phyloP scores from a whole-genome alignment of 2,329 filamentous ascomycete species.

The Botrytis aclada region DNA sequence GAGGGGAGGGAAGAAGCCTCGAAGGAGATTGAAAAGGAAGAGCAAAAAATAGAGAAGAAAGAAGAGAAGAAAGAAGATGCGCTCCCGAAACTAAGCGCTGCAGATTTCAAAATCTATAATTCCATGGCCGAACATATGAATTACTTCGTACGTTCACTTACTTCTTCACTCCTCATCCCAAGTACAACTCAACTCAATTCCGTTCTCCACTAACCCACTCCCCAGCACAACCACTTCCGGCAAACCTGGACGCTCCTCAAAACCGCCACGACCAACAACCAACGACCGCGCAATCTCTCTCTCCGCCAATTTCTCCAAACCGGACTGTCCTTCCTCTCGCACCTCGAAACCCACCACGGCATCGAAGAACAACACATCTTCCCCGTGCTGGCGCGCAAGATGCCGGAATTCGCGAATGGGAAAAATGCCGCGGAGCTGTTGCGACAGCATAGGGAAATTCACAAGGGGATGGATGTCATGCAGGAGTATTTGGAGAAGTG shows the following conservation, averaged over 20 bases:
- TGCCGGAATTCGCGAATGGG: constrained; percentile 67
- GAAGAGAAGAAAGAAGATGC: constrained; percentile 27
- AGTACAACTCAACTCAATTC: not conserved
- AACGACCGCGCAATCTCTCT: constrained; percentile 61
- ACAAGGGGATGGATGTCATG: constrained; percentile 67
- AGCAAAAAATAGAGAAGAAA: constrained; percentile 23
- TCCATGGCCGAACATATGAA: constrained; percentile 63
- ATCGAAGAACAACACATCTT: constrained; percentile 85
- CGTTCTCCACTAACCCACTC: not conserved
- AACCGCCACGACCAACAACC: constrained; percentile 56
- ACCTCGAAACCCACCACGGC: constrained; percentile 72
- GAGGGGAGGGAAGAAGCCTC: constrained; percentile 47
- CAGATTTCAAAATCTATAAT: constrained; percentile 60
- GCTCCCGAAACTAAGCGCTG: constrained; percentile 52
- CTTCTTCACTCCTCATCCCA: not conserved
- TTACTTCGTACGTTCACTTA: constrained; percentile 48
- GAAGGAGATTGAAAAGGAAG: constrained; percentile 38
- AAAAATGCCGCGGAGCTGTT: constrained; percentile 60
- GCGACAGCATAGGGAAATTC: constrained; percentile 74
- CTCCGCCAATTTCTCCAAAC: constrained; percentile 65
- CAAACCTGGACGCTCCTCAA: constrained; percentile 69
- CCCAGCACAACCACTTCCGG: constrained; percentile 73
- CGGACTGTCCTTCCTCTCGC: constrained; percentile 66
- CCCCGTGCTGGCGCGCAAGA: constrained; percentile 69
- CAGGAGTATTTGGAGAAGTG: constrained; percentile 64